Conservation (phyloP, 2,329 filamentous ascomycete species). For the Fusarium gaditjirri region DNA sequence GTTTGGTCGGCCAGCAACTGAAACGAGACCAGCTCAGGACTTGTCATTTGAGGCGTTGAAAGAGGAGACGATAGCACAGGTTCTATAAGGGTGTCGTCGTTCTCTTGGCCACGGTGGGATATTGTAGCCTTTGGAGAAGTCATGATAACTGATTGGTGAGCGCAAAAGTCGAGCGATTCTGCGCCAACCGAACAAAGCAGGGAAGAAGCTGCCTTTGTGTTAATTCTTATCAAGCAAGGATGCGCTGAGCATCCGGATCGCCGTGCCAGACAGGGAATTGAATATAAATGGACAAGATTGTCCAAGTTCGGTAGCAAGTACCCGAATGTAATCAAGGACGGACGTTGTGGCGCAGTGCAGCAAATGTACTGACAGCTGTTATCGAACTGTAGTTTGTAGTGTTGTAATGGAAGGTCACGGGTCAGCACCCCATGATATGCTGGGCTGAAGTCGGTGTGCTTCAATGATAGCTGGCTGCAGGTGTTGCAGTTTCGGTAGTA, state of each 20-base stretch:
- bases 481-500: slow-evolving; percentile 37
- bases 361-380: slow-evolving; percentile 14
- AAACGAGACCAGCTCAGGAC: slow-evolving; percentile 44
- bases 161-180: slow-evolving; percentile 26
- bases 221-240: slow-evolving; percentile 27
- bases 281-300: slow-evolving; percentile 24
- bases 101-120: slow-evolving; percentile 24
- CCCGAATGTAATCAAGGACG: slow-evolving; percentile 4
- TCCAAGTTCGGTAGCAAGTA: slow-evolving; percentile 9
- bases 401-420: slow-evolving; percentile 39
- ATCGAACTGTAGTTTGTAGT: slow-evolving; percentile 24
- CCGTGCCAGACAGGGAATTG: slow-evolving; percentile 22
- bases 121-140: slow-evolving; percentile 18
- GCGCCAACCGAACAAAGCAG: slow-evolving; percentile 23
- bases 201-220: slow-evolving; percentile 33
- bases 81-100: slow-evolving; percentile 32
- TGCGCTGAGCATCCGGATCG: slow-evolving; percentile 12
- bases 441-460: slow-evolving; percentile 39
- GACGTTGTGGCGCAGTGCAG: slow-evolving; percentile 4
- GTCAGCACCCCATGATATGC: slow-evolving; percentile 43
- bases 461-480: slow-evolving; percentile 33
- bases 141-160: slow-evolving; percentile 33
- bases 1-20: slow-evolving; percentile 46
- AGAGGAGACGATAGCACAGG: slow-evolving; percentile 40
- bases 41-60: slow-evolving; percentile 42